Base-by-base conservation (phyloP, 805 yeast species). In the Ascoidea tarda region DNA sequence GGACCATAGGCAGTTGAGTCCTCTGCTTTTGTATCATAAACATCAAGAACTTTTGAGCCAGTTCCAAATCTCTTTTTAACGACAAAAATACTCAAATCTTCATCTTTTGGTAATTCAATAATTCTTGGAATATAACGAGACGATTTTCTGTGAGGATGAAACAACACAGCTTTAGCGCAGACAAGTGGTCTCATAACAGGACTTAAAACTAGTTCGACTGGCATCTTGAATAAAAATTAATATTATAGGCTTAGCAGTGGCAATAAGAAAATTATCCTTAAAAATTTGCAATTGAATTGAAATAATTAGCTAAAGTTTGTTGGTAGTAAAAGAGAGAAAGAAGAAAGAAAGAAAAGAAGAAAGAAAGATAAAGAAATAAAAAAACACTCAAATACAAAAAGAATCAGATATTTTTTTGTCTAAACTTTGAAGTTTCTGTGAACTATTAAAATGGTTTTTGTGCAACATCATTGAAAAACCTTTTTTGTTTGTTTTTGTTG, bases 181-280 rank as follows among this genome's bases (percentile, higher is more conserved):
- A 78, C 79, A 50, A 77, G 68, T 6, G 84, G 84, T 58, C 81
- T 70, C 81, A 79, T 74, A 38, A 80, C 52, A 32, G 84, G 84
- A 47, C 80, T 70, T 55, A 80, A 69, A 50, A 78, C 54, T 38
- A 79, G 71, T 64, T 80, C 84, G 53, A 79, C 67, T 42, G 84
- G 84, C 85, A 80, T 79, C 47, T 51, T 58, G 50, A 53, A 16
- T 21, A 21, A 47, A 12, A 38, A 21, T 48, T 6, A 21, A 6
- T 32, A 32, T 48, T 48, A 38, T 38, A 10, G 14, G 8, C 14
- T 38, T 38, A 38, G 2, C 14, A 38, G 8, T 38, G 14, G 44
- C 14, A 10, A 38, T 38, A 10, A 10, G 8, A 38, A 10, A 38
- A 38, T 38, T 21, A 21, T 21, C 28, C 3, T 21, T 21, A 21